A percentile compares a stretch with the other conserved stretches of the same genome.
These are phyloP conservation scores for Mucor ambiguus DNA, from an alignment of 371 early-diverging fungal genomes.

Conservation along the genomic window DNA sequence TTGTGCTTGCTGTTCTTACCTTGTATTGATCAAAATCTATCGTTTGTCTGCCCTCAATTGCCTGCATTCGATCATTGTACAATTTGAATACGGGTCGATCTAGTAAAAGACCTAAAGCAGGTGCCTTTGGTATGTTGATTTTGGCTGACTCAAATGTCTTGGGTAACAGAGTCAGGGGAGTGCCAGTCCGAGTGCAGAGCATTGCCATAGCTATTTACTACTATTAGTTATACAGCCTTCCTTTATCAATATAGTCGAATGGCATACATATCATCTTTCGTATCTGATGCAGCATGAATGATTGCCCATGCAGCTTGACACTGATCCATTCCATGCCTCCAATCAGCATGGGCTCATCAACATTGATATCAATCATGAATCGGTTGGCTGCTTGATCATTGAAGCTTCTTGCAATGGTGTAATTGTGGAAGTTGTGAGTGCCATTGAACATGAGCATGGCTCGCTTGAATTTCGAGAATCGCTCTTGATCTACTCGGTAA, in stretches of 20 bases:
- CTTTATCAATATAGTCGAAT: neutral
- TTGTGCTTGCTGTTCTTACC: slow-evolving; percentile 18
- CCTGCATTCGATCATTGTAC: slow-evolving; percentile 58
- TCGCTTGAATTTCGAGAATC: slow-evolving; percentile 64
- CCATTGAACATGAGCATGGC: slow-evolving; percentile 83
- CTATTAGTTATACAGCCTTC: neutral
- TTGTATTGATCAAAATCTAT: slow-evolving; percentile 53
- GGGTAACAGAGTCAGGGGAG: slow-evolving; percentile 68
- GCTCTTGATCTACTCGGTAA: slow-evolving; percentile 66
- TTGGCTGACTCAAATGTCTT: slow-evolving; percentile 59
- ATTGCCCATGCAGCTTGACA: slow-evolving; percentile 94
- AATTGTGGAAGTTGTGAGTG: slow-evolving; percentile 97
- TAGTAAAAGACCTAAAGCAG: slow-evolving; percentile 94
- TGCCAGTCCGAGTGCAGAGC: slow-evolving; percentile 74
- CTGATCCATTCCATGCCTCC: slow-evolving; percentile 91
- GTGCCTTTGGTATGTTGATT: slow-evolving; percentile 98
- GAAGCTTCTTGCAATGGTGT: slow-evolving; percentile 81
- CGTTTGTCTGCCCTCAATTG: slow-evolving; percentile 21
- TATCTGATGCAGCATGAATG: slow-evolving; percentile 99
- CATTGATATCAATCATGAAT: slow-evolving; percentile 77
- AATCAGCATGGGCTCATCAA: slow-evolving; percentile 75
- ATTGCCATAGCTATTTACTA: slow-evolving; percentile 66
- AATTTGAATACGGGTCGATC: slow-evolving; percentile 74
- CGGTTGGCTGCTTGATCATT: slow-evolving; percentile 81
- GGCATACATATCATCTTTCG: slow-evolving; percentile 96